Conservation (phyloP, 2,329 filamentous ascomycete species). For the Fusarium heterosporum region DNA sequence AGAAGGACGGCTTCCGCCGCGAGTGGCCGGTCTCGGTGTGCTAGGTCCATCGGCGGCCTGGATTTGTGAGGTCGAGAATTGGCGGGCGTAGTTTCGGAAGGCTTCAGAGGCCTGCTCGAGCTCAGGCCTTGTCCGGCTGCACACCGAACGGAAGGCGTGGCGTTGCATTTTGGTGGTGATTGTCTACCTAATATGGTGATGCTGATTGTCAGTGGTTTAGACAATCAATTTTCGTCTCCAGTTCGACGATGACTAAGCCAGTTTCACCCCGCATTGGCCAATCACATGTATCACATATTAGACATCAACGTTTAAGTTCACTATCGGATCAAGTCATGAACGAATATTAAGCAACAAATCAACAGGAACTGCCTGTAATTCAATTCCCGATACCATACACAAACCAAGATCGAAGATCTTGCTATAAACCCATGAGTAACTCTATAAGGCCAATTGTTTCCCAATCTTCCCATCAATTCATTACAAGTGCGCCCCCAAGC, state of each 20-base stretch:
- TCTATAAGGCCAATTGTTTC: conserved; percentile 29
- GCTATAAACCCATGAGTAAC: conserved; percentile 34
- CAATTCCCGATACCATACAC: conserved; percentile 33
- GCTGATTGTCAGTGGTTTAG: conserved; percentile 19
- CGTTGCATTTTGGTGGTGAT: conserved; percentile 52
- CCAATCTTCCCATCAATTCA: conserved; percentile 30
- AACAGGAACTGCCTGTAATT: conserved; percentile 42
- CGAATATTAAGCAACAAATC: conserved; percentile 23
- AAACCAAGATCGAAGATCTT: conserved; percentile 42
- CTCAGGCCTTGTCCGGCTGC: conserved; percentile 52
- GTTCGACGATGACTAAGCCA: conserved; percentile 42
- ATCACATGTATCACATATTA: conserved; percentile 11
- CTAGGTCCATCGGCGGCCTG: conserved; percentile 47
- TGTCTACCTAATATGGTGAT: conserved; percentile 36
- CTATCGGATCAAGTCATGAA: not conserved
- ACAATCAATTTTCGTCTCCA: conserved; percentile 41
- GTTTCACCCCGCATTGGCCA: conserved; percentile 29
- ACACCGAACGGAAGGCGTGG: conserved; percentile 55
- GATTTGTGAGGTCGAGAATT: conserved; percentile 56
- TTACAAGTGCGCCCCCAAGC: conserved; percentile 38
- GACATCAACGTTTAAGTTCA: conserved; percentile 1
- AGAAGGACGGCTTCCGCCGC: not conserved
- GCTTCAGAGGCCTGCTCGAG: conserved; percentile 49
- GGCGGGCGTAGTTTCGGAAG: conserved; percentile 51
- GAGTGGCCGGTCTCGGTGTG: conserved; percentile 42